A percentile compares a stretch with the other conserved stretches of the same genome.
Evolutionary conservation across 257 asterid genomes (phyloP).

Genomic region (Solanum boliviense): DNA sequence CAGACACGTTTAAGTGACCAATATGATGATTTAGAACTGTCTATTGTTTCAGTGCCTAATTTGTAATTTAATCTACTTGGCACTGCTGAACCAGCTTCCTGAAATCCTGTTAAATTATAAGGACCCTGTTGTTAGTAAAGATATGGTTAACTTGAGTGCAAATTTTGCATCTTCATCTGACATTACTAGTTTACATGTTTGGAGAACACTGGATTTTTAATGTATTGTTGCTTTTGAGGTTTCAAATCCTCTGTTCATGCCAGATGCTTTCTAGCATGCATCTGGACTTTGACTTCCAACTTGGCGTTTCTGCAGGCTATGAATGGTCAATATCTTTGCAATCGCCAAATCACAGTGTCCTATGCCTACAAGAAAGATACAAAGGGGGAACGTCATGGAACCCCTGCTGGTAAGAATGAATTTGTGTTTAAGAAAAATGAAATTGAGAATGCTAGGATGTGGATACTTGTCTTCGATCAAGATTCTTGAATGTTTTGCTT

Average conservation of each 20-base stretch:
- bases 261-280: neutral
- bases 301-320: constrained; percentile 47
- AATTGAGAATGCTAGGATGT: neutral
- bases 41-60: neutral
- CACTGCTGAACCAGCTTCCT: neutral
- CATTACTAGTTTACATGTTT: neutral
- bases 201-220: neutral
- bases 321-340: constrained; percentile 96
- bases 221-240: neutral
- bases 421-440: neutral
- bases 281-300: neutral
- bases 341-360: constrained; percentile 93
- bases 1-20: neutral
- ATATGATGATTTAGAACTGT: neutral
- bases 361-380: constrained; percentile 98
- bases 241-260: neutral
- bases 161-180: neutral
- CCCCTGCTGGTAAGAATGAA: constrained; percentile 73
- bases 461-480: neutral
- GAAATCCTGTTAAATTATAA: neutral
- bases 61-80: neutral
- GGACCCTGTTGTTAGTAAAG: neutral
- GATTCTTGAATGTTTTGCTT: neutral
- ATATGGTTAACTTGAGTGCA: neutral
- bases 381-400: constrained; percentile 95